Conservation (phyloP, 148 eudicot genomes). For the Diospyros kaki region DNA sequence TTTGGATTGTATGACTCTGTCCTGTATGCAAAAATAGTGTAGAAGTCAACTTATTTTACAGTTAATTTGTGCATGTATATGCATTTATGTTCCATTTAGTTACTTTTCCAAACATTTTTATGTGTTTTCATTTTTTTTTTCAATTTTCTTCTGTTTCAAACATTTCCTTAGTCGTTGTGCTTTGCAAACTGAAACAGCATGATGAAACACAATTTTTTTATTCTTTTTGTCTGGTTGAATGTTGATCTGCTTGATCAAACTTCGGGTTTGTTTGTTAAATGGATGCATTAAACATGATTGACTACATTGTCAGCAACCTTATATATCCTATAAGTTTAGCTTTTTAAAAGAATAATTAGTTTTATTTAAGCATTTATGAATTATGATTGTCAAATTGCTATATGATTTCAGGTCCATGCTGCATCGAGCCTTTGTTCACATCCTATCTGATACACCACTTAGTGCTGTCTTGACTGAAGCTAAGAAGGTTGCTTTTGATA, state of each 20-base stretch:
- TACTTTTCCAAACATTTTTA: too few species aligned
- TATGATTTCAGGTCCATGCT: constrained; percentile 57
- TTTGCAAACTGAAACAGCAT: too few species aligned
- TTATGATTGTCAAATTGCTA: constrained; percentile 7
- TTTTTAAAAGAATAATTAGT: constrained; percentile 4
- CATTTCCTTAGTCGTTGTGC: too few species aligned
- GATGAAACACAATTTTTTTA: too few species aligned
- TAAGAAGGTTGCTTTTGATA: constrained; percentile 54
- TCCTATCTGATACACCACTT: constrained; percentile 60
- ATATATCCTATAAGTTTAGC: background rate
- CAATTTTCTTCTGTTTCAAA: too few species aligned
- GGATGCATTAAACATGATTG: background rate
- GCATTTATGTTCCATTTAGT: too few species aligned
- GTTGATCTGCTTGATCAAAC: constrained; percentile 2
- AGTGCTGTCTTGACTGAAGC: constrained; percentile 67
- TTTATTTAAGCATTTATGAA: constrained; percentile 1
- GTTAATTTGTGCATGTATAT: too few species aligned
- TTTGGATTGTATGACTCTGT: too few species aligned
- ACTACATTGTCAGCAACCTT: background rate
- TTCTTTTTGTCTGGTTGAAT: background rate
- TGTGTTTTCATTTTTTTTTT: too few species aligned
- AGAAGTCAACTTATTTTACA: too few species aligned
- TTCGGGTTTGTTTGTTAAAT: background rate
- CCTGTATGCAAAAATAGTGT: too few species aligned
- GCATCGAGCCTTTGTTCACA: constrained; percentile 71